A percentile compares a stretch with the other conserved stretches of the same genome.
Conservation (phyloP, 495 filamentous ascomycete genomes). For the Xylaria curta region DNA sequence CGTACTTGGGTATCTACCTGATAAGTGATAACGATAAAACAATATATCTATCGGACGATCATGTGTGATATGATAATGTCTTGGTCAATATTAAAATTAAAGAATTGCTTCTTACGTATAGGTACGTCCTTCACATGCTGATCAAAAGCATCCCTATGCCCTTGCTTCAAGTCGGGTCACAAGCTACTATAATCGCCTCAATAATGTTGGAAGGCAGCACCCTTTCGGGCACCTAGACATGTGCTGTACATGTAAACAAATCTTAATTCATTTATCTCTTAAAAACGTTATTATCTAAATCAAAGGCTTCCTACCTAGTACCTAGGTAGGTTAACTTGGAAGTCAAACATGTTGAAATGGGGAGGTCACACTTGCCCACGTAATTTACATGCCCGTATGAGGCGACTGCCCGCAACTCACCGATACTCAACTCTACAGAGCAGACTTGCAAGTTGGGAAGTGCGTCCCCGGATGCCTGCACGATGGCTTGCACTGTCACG, state of each 20-base stretch:
- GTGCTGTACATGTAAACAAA: neutral
- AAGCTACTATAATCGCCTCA: neutral
- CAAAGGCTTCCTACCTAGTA: neutral
- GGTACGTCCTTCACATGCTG: no score
- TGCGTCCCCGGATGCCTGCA: neutral
- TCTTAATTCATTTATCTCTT: neutral
- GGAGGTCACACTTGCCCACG: neutral
- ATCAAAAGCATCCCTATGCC: neutral
- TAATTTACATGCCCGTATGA: neutral
- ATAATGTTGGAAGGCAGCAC: no score
- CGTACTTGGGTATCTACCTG: neutral
- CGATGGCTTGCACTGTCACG: neutral
- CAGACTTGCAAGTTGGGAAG: neutral
- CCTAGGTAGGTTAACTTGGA: no score
- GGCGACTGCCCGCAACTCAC: neutral
- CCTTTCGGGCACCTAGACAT: neutral
- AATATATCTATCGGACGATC: neutral
- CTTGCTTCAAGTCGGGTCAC: neutral
- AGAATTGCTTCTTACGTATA: neutral
- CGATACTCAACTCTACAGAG: neutral
- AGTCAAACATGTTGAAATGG: neutral
- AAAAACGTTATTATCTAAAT: neutral
- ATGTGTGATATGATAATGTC: neutral
- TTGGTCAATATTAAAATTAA: neutral
- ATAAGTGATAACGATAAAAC: slow-evolving; percentile 8